These are phyloP conservation scores for Amorphotheca resinae DNA, from an alignment of 495 filamentous ascomycete species.

Conservation along the genomic window DNA sequence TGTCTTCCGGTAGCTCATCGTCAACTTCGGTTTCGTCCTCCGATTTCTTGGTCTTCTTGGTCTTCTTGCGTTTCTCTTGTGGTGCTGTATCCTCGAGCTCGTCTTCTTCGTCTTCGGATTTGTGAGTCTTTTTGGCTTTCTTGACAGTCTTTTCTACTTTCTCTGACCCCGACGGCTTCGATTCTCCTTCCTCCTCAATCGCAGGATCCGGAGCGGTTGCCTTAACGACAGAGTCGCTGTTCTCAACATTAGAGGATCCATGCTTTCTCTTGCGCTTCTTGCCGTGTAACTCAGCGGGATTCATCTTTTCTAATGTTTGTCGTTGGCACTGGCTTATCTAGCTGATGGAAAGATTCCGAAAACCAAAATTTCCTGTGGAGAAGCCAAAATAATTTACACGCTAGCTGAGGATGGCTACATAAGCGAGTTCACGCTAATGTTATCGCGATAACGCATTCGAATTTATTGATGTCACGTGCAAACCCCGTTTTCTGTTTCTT, in stretches of 20 bases:
- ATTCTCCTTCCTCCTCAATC: conserved; percentile 1
- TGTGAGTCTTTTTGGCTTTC: conserved; percentile 14
- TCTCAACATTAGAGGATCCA: conserved; percentile 9
- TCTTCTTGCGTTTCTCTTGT: conserved; percentile 11
- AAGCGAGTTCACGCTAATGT: conserved; percentile 2
- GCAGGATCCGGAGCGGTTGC: background rate
- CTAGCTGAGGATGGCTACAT: background rate
- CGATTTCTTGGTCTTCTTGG: conserved; percentile 12
- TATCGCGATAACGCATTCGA: conserved; percentile 12
- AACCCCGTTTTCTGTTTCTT: too few relatives aligned
- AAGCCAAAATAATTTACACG: background rate
- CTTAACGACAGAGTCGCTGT: background rate
- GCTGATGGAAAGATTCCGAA: background rate
- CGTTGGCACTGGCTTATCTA: background rate
- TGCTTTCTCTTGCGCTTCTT: conserved; percentile 25
- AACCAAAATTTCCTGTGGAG: background rate
- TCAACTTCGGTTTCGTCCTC: conserved; percentile 6
- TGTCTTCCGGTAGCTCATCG: background rate
- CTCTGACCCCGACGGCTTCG: conserved; percentile 2
- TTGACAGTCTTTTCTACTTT: conserved; percentile 14
- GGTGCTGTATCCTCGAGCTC: conserved; percentile 7
- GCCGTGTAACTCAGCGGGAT: conserved; percentile 17
- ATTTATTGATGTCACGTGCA: too few relatives aligned
- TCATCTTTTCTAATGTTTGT: conserved; percentile 15
- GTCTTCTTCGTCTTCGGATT: conserved; percentile 12